Percentiles rank a stretch among this genome's conserved stretches.
Evolutionary conservation across 2,329 filamentous ascomycete species (phyloP).

Genomic region (Epichloe glyceriae): DNA sequence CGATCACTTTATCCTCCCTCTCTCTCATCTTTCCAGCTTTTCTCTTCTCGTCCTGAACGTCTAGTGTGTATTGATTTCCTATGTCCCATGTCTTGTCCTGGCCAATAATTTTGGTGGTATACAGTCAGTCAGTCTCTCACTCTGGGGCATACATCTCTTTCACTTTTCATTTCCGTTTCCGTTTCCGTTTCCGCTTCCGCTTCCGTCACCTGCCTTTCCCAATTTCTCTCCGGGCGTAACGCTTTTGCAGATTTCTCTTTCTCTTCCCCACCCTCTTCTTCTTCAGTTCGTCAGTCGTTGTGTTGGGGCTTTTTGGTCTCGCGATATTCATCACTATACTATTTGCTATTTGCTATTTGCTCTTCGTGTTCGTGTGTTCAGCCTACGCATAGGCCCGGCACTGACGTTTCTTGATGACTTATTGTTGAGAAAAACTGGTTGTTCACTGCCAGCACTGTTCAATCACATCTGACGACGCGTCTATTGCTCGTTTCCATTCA

Average conservation of each 20-base stretch:
- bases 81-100: not conserved
- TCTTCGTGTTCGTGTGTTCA: not conserved
- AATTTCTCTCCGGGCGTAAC: not conserved
- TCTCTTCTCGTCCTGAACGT: not conserved
- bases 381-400: not conserved
- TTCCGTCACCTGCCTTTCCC: not conserved
- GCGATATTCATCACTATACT: not conserved
- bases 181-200: not conserved
- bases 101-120: not conserved
- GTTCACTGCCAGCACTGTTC: not conserved
- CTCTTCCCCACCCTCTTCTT: not conserved
- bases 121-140: not conserved
- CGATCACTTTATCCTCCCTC: slow-evolving; percentile 1
- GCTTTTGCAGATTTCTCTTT: not conserved
- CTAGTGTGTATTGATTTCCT: not conserved
- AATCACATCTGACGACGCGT: not conserved
- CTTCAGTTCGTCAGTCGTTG: not conserved
- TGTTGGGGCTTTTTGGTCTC: not conserved
- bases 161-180: not conserved
- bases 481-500: not conserved
- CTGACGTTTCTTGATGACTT: not conserved
- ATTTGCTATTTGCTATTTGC: not conserved
- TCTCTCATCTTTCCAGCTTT: not conserved
- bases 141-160: not conserved
- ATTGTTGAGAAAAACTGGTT: not conserved